Evolutionary conservation across 257 asterid genomes (phyloP), one percentile per base, ranked within the genome.

Genomic region (Prunella vulgaris): DNA sequence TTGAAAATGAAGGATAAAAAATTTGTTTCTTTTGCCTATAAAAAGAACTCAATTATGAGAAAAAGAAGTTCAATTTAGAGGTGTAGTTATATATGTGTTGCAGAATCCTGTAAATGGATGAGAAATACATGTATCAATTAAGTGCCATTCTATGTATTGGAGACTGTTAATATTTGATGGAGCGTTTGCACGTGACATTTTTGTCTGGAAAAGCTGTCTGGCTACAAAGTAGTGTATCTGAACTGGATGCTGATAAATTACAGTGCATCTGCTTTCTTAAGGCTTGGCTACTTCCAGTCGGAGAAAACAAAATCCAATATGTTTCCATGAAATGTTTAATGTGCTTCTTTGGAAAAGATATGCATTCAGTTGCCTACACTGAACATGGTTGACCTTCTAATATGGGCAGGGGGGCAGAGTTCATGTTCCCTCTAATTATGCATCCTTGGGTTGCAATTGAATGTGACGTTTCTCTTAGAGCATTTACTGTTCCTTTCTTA

Each of bases 91-190:
- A 35, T 71, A 49, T 64, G 59, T 76, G 42, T 10, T 46, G 15
- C 21, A 54, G 58, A 56, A 27, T 65, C 17, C 57, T 66, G 44
- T 20, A 61, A 76, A 12, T 60, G 59, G 22, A 5, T 44, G 64
- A 37, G 15, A 5, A 35, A 37, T 48, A 12, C 8, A 35, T 49
- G 68, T 15, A 10, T 30, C 64, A 33, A 21, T 51, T 24, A 22
- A 42, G 5, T 40, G 15, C 12, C 18, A 17, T 35, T 51, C 30
- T 33, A 5, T 24, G n/a, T n/a, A n/a, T n/a, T n/a, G 7, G 8
- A 33, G 66, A 49, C 17, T 8, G 24, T 74, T 15, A 22, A 24
- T 15, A 37, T 72, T 66, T 60, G 56, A 21, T 52, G 28, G 56
- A 49, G 24, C 52, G n/a, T 20, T 15, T 72, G 35, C 30, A 20